phyloP scores from a whole-genome alignment of 495 filamentous ascomycete genomes.

The Penicillium robsamsonii region DNA sequence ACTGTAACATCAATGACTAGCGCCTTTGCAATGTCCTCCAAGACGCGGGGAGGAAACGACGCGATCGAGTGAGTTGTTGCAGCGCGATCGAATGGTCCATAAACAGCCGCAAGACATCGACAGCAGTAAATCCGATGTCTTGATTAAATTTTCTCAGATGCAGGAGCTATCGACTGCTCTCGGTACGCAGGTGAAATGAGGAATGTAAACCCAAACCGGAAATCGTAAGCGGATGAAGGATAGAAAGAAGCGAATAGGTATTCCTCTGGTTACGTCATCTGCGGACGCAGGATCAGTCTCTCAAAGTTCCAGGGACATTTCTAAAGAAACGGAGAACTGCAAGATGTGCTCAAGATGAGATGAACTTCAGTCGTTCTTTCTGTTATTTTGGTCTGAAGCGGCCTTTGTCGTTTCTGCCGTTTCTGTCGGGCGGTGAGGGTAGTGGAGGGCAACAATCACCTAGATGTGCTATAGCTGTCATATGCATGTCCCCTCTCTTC shows the following conservation, averaged over 20 bases:
- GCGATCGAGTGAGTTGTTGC: constrained; percentile 21
- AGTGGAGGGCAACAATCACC: constrained; percentile 30
- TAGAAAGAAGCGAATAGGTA: background rate
- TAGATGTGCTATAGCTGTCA: constrained; percentile 10
- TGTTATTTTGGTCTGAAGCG: constrained; percentile 22
- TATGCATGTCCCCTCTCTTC: constrained; percentile 4
- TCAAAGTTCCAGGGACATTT: constrained; percentile 19
- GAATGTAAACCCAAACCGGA: constrained; percentile 31
- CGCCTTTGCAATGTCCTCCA: constrained; percentile 10
- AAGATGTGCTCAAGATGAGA: constrained; percentile 1
- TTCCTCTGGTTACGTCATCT: constrained; percentile 12
- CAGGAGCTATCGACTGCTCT: constrained; percentile 12
- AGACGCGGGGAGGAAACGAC: constrained; percentile 32
- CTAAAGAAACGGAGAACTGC: constrained; percentile 6
- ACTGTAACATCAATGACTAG: constrained; percentile 8
- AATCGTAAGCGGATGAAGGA: constrained; percentile 20
- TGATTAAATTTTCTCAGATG: constrained; percentile 4
- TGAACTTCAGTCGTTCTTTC: constrained; percentile 16
- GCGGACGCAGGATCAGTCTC: constrained; percentile 8
- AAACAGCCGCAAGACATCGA: constrained; percentile 17
- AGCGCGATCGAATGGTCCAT: constrained; percentile 18
- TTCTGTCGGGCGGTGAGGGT: constrained; percentile 23
- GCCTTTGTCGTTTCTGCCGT: constrained; percentile 24
- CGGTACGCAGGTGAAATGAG: constrained; percentile 15
- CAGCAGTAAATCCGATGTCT: background rate